Percentiles rank a stretch among this genome's conserved stretches.
These are phyloP conservation scores for Cucurbita argyrosperma DNA, from an alignment of 306 rosid species.

Conservation along the genomic window DNA sequence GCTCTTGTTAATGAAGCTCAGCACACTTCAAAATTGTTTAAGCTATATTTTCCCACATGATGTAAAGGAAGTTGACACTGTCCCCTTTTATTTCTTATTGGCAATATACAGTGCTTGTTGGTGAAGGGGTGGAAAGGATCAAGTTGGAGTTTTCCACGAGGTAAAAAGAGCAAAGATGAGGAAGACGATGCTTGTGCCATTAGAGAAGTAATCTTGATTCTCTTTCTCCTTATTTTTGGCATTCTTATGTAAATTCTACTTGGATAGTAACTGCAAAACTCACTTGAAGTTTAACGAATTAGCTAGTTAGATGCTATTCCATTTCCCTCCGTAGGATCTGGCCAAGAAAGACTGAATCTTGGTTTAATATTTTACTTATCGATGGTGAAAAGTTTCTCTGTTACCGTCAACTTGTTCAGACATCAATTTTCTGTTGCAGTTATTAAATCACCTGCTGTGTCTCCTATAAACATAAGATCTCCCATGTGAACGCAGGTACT, in stretches of 20 bases:
- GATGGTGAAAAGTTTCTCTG: background rate
- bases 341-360: background rate
- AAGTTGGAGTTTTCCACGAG: constrained; percentile 99
- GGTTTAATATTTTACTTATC: background rate
- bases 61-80: background rate
- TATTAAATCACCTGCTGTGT: background rate
- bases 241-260: background rate
- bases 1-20: constrained; percentile 12
- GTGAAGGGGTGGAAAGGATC: constrained; percentile 99
- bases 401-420: background rate
- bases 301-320: background rate
- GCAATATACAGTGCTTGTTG: constrained; percentile 60
- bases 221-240: background rate
- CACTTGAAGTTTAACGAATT: background rate
- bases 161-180: constrained; percentile 94
- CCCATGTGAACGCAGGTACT: constrained; percentile 48
- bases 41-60: background rate
- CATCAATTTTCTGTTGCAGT: background rate
- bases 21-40: background rate
- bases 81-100: background rate
- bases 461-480: background rate
- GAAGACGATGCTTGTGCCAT: constrained; percentile 95
- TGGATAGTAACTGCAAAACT: background rate
- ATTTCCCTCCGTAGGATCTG: background rate
- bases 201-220: constrained; percentile 51